These are phyloP conservation scores for Tilletia caries DNA, from an alignment of 1,284 basidiomycete genomes.

Conservation along the genomic window DNA sequence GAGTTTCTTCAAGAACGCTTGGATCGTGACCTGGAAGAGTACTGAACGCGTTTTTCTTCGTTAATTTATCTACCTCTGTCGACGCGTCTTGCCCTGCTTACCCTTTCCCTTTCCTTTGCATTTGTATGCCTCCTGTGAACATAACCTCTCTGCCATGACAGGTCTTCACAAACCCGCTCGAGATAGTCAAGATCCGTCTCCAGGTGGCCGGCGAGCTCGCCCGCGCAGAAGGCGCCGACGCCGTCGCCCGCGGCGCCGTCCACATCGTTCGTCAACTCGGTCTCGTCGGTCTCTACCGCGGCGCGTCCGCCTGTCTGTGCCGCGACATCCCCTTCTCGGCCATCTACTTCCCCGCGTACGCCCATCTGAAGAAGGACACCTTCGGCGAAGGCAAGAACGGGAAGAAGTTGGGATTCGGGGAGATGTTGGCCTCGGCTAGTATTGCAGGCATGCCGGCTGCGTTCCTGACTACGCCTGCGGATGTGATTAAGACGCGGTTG, in stretches of 20 bases:
- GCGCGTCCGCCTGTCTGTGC: slow-evolving; percentile 75
- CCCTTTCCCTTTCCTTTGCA: too few species aligned
- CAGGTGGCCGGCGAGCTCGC: slow-evolving; percentile 95
- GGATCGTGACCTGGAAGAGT: not conserved
- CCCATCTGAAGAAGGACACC: slow-evolving; percentile 73
- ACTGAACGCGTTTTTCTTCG: not conserved
- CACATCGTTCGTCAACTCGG: slow-evolving; percentile 92
- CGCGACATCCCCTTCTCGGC: slow-evolving; percentile 84
- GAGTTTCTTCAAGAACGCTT: slow-evolving; percentile 54
- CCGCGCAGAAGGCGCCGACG: slow-evolving; percentile 67
- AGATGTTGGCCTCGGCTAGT: slow-evolving; percentile 78
- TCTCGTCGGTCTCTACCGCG: slow-evolving; percentile 85
- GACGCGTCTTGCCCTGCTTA: too few species aligned
- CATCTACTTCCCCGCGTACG: slow-evolving; percentile 60
- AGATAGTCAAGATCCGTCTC: slow-evolving; percentile 83
- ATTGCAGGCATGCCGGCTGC: slow-evolving; percentile 85
- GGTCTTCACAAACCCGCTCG: slow-evolving; percentile 93
- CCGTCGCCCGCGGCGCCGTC: slow-evolving; percentile 74
- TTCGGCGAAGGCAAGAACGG: slow-evolving; percentile 95
- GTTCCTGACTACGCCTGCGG: slow-evolving; percentile 59
- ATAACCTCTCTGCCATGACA: slow-evolving; percentile 47
- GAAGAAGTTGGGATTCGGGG: slow-evolving; percentile 84
- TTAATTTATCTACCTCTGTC: too few species aligned
- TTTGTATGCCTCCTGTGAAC: not conserved
- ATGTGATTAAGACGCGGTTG: slow-evolving; percentile 97